Evolutionary conservation across 495 filamentous ascomycete genomes (phyloP), one percentile per base, ranked within the genome.

Genomic region (Paragyromitra xinjiangensis): DNA sequence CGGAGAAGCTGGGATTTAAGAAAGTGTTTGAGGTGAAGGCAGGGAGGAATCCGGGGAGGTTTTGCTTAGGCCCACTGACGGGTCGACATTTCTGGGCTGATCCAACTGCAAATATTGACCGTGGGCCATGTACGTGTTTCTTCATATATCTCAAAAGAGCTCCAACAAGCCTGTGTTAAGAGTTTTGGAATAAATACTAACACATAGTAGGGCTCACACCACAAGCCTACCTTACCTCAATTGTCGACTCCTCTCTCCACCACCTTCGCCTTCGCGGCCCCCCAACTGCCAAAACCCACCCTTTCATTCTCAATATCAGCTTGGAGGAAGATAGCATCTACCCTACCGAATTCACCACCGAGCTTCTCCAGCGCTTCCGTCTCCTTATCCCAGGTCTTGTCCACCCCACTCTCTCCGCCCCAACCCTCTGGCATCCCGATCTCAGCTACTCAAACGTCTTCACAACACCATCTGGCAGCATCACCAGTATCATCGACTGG

Each of bases 81-180:
- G 12, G 59, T 24, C 37, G 9, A n/a, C 65, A 56, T 26, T 56
- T 68, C 11, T 68, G 65, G 65, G 29, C n/a, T 29, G 51, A 69
- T 19, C 26, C 37, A 68, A 22, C 45, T 48, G n/a, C 45, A 37
- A 34, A 42, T 68, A 40, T 68, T 8, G 65, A 68, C 11, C 45
- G 64, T 11, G 64, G 64, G n/a, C 64, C 45, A 67, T 67, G 64
- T 67, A 9, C 22, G 65, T 55, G 34, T 64, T 48, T 67, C 29
- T 51, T 53, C 34, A 1, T 40, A 39, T n/a, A 67, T 53, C 48
- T 51, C 48, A 51, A n/a, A 6, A 14, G 16, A 44, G 12, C 7
- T 11, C 2, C 3, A 26, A 26, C 2, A 48, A 48, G 12, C 44
- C 26, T 48, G 59, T 1, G 2, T 22, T 24, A 7, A 34, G 3